Percentiles rank a stretch among this genome's conserved stretches.
These are phyloP conservation scores for Excoecaria agallocha DNA, from an alignment of 345 rosid genomes.

Conservation along the genomic window DNA sequence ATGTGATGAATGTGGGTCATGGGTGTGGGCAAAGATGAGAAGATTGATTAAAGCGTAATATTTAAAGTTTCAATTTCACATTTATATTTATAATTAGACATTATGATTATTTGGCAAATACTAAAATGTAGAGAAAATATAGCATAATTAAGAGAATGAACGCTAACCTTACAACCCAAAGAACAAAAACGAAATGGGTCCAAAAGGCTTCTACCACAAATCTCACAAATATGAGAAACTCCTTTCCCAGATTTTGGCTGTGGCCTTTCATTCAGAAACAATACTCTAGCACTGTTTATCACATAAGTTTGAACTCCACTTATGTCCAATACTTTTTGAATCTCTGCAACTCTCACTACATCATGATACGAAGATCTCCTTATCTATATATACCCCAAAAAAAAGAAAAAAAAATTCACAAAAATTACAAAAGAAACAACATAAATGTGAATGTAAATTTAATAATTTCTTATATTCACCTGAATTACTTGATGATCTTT, in stretches of 20 bases:
- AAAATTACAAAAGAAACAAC: not conserved
- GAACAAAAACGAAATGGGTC: constrained; percentile 91
- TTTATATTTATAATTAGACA: too few species aligned
- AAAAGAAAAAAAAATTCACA: not conserved
- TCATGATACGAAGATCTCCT: constrained; percentile 89
- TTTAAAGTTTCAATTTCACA: not conserved
- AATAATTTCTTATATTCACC: constrained; percentile 25
- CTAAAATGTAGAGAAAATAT: not conserved
- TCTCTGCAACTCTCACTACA: constrained; percentile 83
- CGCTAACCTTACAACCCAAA: constrained; percentile 83
- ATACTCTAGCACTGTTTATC: constrained; percentile 78
- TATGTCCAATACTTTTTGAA: constrained; percentile 67
- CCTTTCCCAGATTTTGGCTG: constrained; percentile 58
- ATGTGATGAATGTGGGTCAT: constrained; percentile 24
- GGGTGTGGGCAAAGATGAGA: not conserved
- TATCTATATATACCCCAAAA: constrained; percentile 43
- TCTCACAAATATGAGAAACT: constrained; percentile 65
- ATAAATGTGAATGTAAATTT: too few species aligned
- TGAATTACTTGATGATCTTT: constrained; percentile 76
- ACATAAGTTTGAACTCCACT: constrained; percentile 88
- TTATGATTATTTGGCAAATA: too few species aligned
- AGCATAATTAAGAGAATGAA: not conserved
- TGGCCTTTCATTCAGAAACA: constrained; percentile 84
- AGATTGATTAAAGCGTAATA: not conserved
- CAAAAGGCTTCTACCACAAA: constrained; percentile 74